phyloP scores from a whole-genome alignment of 106 monocot species.

The Dendrobium officinale region DNA sequence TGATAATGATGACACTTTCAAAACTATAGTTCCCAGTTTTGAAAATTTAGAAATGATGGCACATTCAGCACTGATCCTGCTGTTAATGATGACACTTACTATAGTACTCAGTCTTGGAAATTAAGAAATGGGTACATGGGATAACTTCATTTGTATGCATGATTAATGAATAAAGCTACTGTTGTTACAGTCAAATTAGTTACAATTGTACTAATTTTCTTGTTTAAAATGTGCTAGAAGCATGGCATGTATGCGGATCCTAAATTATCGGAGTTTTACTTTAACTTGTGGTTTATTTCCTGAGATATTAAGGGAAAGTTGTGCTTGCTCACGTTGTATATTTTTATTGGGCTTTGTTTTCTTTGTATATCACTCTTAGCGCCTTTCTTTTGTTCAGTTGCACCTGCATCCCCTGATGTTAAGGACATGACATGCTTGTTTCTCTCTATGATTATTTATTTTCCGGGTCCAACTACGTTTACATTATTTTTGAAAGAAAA shows the following conservation, averaged over 20 bases:
- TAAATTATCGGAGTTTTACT: too few species aligned
- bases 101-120: too few species aligned
- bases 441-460: background rate
- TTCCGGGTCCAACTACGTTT: background rate
- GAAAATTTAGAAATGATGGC: too few species aligned
- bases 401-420: background rate
- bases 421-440: background rate
- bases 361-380: background rate
- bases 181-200: too few species aligned
- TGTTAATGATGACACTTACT: too few species aligned
- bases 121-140: too few species aligned
- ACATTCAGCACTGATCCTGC: too few species aligned
- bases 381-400: background rate
- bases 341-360: background rate
- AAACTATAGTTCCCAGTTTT: too few species aligned
- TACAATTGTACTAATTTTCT: background rate
- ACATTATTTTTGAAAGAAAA: background rate
- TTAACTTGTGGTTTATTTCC: too few species aligned
- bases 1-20: too few species aligned
- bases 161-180: too few species aligned
- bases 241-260: background rate
- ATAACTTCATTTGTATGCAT: too few species aligned
- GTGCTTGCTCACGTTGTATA: background rate
- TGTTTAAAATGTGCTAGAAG: background rate
- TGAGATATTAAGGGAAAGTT: background rate